phyloP scores from a whole-genome alignment of 805 yeast genomes.

The Metschnikowia matae region DNA sequence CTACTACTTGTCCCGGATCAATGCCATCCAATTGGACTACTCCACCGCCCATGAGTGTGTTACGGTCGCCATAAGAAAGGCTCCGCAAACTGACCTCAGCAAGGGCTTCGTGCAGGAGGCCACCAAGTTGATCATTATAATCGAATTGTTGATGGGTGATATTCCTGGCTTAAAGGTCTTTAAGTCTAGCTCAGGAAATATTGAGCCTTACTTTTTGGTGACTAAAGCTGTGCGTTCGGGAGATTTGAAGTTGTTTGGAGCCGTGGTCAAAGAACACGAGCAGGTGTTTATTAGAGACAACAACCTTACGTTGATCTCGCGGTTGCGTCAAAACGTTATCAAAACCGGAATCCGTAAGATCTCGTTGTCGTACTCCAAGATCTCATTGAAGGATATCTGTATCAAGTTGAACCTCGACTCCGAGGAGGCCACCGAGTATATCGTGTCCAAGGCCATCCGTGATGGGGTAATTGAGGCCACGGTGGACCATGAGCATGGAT shows the following conservation, averaged over 20 bases:
- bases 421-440: constrained; percentile 94
- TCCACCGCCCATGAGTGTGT: constrained; percentile 85
- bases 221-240: constrained; percentile 92
- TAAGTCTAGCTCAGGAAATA: constrained; percentile 47
- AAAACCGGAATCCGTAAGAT: constrained; percentile 95
- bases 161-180: constrained; percentile 86
- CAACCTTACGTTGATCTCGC: constrained; percentile 75
- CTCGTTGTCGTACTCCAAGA: constrained; percentile 83
- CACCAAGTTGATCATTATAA: constrained; percentile 78
- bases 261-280: constrained; percentile 62
- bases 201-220: constrained; percentile 79
- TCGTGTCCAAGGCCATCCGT: constrained; percentile 92
- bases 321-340: constrained; percentile 94
- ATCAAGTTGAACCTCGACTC: constrained; percentile 86
- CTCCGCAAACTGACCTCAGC: constrained; percentile 85
- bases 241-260: constrained; percentile 76
- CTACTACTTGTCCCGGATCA: constrained; percentile 86
- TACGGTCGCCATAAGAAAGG: constrained; percentile 92
- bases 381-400: constrained; percentile 90
- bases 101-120: constrained; percentile 87
- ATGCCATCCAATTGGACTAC: constrained; percentile 89
- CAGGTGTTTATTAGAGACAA: constrained; percentile 66
- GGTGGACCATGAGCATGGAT: constrained; percentile 86
- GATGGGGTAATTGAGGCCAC: constrained; percentile 97
- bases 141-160: constrained; percentile 94